These are phyloP conservation scores for Pyrenophora seminiperda DNA, from an alignment of 2,329 filamentous ascomycete species.

Conservation along the genomic window DNA sequence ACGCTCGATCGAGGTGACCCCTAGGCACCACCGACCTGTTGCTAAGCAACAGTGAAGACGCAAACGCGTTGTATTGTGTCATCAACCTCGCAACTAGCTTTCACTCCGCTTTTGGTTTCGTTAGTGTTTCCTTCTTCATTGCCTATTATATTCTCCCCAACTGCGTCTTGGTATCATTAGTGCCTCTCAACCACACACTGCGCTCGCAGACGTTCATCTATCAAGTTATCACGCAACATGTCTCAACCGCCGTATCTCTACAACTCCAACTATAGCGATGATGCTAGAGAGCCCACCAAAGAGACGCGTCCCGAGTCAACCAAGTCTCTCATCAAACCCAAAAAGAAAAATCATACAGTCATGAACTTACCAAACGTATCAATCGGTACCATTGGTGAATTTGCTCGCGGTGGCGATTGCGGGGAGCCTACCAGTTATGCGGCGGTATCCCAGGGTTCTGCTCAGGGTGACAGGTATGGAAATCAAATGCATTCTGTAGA, in stretches of 20 bases:
- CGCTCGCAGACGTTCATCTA: neutral
- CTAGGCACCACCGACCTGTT: neutral
- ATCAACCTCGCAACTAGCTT: neutral
- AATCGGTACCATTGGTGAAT: neutral
- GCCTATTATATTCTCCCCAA: neutral
- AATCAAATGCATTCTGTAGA: neutral
- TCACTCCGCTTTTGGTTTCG: conserved; percentile 9
- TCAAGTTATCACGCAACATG: neutral
- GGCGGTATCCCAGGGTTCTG: neutral
- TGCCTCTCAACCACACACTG: neutral
- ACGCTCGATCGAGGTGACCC: neutral
- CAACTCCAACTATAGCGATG: neutral
- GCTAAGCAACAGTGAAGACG: conserved; percentile 4
- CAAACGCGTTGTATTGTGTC: conserved; percentile 11
- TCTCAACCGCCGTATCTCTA: neutral
- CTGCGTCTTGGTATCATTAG: neutral
- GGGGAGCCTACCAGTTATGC: neutral
- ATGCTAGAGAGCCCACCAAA: neutral
- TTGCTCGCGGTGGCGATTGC: neutral
- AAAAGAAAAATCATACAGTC: neutral
- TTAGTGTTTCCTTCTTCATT: neutral
- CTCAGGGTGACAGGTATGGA: neutral
- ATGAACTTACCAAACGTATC: conserved; percentile 2
- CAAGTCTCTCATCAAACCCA: neutral
- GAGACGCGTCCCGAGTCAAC: neutral